Evolutionary conservation across 305 asterid species (phyloP).

Genomic region (Euphrasia arctica): DNA sequence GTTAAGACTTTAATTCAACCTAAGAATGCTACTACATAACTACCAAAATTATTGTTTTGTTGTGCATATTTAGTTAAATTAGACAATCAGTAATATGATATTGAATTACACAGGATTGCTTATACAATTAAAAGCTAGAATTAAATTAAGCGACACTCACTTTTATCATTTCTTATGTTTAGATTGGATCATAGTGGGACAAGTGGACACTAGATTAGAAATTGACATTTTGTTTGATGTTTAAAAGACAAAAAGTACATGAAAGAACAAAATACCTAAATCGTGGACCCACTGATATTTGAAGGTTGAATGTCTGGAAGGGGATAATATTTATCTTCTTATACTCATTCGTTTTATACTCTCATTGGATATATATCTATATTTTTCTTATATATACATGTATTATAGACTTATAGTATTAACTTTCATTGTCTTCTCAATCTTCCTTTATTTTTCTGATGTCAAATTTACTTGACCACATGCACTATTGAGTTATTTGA

Average conservation of each 20-base stretch:
- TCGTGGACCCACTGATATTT: constrained; percentile 3
- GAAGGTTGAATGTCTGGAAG: constrained; percentile 12
- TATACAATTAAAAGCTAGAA: constrained; percentile 9
- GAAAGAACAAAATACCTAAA: constrained; percentile 5
- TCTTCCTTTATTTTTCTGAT: constrained; percentile 6
- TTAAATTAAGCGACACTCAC: not conserved
- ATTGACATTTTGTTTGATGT: constrained; percentile 1
- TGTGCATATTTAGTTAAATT: constrained; percentile 1
- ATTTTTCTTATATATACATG: not conserved
- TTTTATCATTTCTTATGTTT: not conserved
- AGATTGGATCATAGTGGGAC: constrained; percentile 8
- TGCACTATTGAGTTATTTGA: constrained; percentile 5
- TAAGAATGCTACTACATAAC: too few relatives aligned
- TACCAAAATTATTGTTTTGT: not conserved
- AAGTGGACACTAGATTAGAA: constrained; percentile 4
- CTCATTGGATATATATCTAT: not conserved
- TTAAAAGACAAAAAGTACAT: constrained; percentile 7
- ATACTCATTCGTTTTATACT: constrained; percentile 11
- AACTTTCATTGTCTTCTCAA: constrained; percentile 1
- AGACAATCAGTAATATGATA: not conserved
- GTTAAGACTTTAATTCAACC: too few relatives aligned
- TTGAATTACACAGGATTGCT: constrained; percentile 14
- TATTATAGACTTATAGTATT: not conserved
- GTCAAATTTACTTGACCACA: not conserved
- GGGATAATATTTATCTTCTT: constrained; percentile 2